phyloP scores from a whole-genome alignment of 371 early-diverging fungal genomes.

The Fennellomyces sp. region DNA sequence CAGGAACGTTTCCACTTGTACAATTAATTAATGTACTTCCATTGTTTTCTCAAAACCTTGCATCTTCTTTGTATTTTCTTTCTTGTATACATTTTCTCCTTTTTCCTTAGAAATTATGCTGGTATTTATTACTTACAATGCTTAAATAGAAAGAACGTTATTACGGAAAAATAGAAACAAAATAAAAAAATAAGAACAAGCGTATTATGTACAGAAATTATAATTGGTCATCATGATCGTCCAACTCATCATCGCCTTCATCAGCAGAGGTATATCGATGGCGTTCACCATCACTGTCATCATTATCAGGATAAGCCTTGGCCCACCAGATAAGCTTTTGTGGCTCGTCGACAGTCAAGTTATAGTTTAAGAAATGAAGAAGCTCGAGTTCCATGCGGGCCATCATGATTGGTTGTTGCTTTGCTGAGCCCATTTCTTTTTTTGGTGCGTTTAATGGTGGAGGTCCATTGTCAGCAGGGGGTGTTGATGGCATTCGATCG shows the following conservation, averaged over 20 bases:
- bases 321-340: constrained; percentile 8
- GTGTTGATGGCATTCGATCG: not conserved
- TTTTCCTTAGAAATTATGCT: not conserved
- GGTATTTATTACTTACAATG: not conserved
- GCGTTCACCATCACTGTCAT: not conserved
- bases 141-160: not conserved
- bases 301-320: constrained; percentile 5
- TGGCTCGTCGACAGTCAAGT: constrained; percentile 6
- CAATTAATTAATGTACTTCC: constrained; percentile 5
- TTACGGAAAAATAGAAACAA: no score
- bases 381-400: constrained; percentile 15
- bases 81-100: not conserved
- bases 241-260: not conserved
- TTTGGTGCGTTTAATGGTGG: not conserved
- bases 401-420: constrained; percentile 1
- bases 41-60: not conserved
- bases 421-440: not conserved
- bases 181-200: not conserved
- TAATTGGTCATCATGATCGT: not conserved
- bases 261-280: not conserved
- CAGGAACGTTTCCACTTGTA: not conserved
- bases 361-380: constrained; percentile 14
- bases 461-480: not conserved
- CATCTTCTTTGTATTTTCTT: not conserved
- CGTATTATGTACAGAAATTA: not conserved